These are phyloP conservation scores for Fusarium sp. DNA, from an alignment of 2,329 filamentous ascomycete genomes.

Conservation along the genomic window DNA sequence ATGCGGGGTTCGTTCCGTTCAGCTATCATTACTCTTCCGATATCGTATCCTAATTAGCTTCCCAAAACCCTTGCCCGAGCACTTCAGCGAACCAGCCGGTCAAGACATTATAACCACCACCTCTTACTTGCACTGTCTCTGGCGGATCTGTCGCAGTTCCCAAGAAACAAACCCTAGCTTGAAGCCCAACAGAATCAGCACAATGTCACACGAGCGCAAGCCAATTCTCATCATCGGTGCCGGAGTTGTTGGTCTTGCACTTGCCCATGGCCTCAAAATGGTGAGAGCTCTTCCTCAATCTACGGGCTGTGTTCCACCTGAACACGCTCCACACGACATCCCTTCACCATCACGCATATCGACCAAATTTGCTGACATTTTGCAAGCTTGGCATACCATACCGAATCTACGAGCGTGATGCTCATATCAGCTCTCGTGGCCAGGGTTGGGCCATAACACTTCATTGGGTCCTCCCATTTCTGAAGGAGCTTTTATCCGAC, in stretches of 20 bases:
- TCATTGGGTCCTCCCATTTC: constrained; percentile 64
- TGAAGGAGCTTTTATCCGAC: constrained; percentile 41
- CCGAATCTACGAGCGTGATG: constrained; percentile 48
- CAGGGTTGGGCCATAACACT: constrained; percentile 71
- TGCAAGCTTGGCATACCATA: constrained; percentile 47
- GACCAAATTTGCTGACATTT: not conserved
- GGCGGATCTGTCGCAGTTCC: not conserved
- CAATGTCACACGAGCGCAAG: constrained; percentile 7
- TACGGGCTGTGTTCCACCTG: not conserved
- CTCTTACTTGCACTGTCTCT: not conserved
- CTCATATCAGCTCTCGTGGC: constrained; percentile 43
- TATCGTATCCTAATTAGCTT: not conserved
- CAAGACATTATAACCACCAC: not conserved
- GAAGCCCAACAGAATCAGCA: not conserved
- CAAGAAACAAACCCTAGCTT: not conserved
- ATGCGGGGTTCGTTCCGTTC: not conserved
- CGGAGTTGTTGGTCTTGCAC: constrained; percentile 51
- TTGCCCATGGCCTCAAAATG: constrained; percentile 53
- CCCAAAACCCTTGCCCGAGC: not conserved
- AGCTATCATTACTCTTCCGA: not conserved
- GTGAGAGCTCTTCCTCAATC: constrained; percentile 22
- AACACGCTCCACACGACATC: not conserved
- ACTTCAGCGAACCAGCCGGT: not conserved
- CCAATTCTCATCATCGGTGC: constrained; percentile 53
- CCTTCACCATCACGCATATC: not conserved